Base-by-base conservation (phyloP, 31 red algal species). In the Endocladia muricata region DNA sequence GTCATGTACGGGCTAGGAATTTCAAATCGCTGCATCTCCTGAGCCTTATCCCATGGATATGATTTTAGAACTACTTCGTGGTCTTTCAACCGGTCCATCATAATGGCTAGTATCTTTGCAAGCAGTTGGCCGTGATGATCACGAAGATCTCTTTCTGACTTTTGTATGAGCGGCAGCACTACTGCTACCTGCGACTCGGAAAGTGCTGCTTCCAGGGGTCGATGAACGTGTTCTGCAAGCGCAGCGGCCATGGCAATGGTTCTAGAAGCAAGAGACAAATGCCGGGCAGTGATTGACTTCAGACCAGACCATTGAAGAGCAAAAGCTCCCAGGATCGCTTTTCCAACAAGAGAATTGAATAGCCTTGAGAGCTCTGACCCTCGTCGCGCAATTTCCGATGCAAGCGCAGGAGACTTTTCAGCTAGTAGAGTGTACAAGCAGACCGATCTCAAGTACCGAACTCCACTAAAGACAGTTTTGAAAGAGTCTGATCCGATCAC, bases 121-220 rank as follows among this genome's bases (percentile, higher is more conserved):
- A 94, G 42, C 59, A 94, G 57, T 73, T 94, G 91, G 9, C 52
- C 83, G 66, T 94, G 91, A 76, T 94, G 91, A 43, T 84, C 74
- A 25, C 75, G 41, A 3, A 94, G 37, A 44, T 94, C 91, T 65
- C 74, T 75, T 47, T 94, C 84, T 21, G 74, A 75, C 40, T 41
- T 55, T 30, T 71, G 44, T 15, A 87, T 68, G 17, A 87, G 48
- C 22, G 83, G 83, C 1, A 78, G 23, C n/a, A 78, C 66, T 31
- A 87, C 15, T 28, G 33, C 25, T 13, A 39, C 65, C 39, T 77
- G 52, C 22, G 83, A 28, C 6, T 36, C 64, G 3, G 72, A 78
- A 6, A 87, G 73, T n/a, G 66, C 65, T 15, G 77, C 70, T 70
- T 70, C 74, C 36, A 87, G 23, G 22, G 73, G 61, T 35, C 37